Evolutionary conservation across 768 basidiomycete species (phyloP).

Genomic region (Neoboletus brunneissimus): DNA sequence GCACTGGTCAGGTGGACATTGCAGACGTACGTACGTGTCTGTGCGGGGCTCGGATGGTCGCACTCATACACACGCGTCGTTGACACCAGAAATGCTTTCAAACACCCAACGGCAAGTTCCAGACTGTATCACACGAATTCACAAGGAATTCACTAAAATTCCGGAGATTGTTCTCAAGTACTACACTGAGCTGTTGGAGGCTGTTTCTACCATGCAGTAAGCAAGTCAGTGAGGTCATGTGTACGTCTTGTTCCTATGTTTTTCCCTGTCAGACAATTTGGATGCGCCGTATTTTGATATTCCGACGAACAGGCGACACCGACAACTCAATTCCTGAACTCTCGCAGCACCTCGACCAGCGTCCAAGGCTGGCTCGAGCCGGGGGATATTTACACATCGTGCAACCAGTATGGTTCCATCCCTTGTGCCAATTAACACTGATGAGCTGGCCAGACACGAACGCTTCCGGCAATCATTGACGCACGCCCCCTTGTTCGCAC

Average conservation of each 20-base stretch:
- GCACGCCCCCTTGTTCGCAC: no score
- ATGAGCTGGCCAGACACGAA: no score
- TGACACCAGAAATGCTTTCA: constrained; percentile 14
- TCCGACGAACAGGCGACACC: background rate
- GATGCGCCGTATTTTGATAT: background rate
- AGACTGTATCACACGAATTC: background rate
- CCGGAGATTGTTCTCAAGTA: background rate
- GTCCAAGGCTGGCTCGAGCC: no score
- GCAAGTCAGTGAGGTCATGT: background rate
- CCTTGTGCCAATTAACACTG: no score
- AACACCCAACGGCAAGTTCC: background rate
- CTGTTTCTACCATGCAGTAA: background rate
- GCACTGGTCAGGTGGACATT: no score
- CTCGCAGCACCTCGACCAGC: background rate
- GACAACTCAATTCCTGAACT: background rate
- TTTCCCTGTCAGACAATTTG: background rate
- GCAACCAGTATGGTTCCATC: no score
- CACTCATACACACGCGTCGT: background rate
- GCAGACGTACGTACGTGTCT: background rate
- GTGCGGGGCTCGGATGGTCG: background rate
- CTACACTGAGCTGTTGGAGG: background rate
- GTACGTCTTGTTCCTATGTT: background rate
- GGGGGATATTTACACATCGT: no score
- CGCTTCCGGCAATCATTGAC: no score
- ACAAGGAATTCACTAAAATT: background rate